A percentile compares a stretch with the other conserved stretches of the same genome.
These are phyloP conservation scores for Tricholoma flavovirens DNA, from an alignment of 768 basidiomycete species.

Conservation along the genomic window DNA sequence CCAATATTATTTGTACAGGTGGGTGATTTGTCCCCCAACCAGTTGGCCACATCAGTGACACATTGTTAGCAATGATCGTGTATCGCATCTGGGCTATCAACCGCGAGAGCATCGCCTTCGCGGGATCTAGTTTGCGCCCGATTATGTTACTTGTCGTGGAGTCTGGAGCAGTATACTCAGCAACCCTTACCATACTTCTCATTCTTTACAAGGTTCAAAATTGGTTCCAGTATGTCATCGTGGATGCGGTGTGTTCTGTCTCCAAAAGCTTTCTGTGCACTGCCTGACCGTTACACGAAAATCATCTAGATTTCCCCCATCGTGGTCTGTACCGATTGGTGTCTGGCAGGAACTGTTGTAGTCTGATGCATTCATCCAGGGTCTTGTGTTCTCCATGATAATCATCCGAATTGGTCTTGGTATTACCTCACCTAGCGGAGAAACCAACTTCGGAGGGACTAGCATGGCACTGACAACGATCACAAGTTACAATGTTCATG, in stretches of 20 bases:
- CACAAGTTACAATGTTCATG: background rate
- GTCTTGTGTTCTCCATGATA: conserved; percentile 35
- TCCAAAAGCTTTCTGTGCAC: background rate
- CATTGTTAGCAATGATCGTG: conserved; percentile 23
- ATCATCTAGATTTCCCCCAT: background rate
- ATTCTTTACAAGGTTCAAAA: conserved; percentile 27
- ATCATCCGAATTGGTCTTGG: conserved; percentile 35
- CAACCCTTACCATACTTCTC: conserved; percentile 26
- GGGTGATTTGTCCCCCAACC: background rate
- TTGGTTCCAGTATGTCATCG: conserved; percentile 31
- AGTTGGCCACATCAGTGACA: too few relatives aligned
- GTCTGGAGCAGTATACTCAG: conserved; percentile 32
- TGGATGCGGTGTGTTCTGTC: conserved; percentile 27
- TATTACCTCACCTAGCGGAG: conserved; percentile 17
- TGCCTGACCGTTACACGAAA: background rate
- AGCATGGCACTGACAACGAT: background rate
- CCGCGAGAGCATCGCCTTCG: conserved; percentile 17
- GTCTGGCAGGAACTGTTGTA: background rate
- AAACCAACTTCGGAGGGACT: background rate
- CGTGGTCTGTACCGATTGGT: conserved; percentile 5
- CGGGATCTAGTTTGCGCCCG: conserved; percentile 22
- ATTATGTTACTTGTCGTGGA: conserved; percentile 31
- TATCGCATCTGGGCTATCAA: conserved; percentile 31
- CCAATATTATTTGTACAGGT: conserved; percentile 33
- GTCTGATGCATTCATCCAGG: conserved; percentile 2